Conservation (phyloP, 306 rosid species). For the Bauhinia variegata region DNA sequence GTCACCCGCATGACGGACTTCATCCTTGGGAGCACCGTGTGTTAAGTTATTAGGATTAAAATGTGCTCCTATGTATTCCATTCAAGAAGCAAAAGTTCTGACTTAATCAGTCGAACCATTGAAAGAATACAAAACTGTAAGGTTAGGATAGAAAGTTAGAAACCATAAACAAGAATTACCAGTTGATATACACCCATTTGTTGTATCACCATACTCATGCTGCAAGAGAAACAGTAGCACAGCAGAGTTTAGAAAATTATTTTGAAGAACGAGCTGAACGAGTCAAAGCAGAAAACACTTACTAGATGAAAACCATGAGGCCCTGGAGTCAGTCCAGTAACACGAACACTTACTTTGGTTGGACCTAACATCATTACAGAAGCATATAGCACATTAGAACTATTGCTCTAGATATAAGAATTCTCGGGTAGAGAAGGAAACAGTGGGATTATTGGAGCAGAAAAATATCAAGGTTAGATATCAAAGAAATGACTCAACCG, state of each 20-base stretch:
- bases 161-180: constrained; percentile 47
- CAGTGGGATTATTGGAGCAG: not conserved
- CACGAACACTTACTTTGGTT: constrained; percentile 72
- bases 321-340: constrained; percentile 86
- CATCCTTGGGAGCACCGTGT: constrained; percentile 94
- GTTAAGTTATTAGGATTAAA: constrained; percentile 72
- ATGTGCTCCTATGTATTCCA: constrained; percentile 69
- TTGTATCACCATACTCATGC: constrained; percentile 97
- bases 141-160: not conserved
- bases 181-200: constrained; percentile 95
- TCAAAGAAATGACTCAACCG: not conserved
- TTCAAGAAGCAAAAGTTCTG: constrained; percentile 21
- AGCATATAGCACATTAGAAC: constrained; percentile 5
- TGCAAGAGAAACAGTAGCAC: constrained; percentile 41
- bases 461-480: not conserved
- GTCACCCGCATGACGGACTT: constrained; percentile 99
- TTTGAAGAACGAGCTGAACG: constrained; percentile 14
- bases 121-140: not conserved
- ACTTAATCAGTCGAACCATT: constrained; percentile 17
- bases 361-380: constrained; percentile 62
- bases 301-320: constrained; percentile 92
- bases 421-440: not conserved
- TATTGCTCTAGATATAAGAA: not conserved
- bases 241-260: not conserved
- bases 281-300: constrained; percentile 41